Conservation (phyloP, 2,329 filamentous ascomycete species). For the Elsinoe perseae region DNA sequence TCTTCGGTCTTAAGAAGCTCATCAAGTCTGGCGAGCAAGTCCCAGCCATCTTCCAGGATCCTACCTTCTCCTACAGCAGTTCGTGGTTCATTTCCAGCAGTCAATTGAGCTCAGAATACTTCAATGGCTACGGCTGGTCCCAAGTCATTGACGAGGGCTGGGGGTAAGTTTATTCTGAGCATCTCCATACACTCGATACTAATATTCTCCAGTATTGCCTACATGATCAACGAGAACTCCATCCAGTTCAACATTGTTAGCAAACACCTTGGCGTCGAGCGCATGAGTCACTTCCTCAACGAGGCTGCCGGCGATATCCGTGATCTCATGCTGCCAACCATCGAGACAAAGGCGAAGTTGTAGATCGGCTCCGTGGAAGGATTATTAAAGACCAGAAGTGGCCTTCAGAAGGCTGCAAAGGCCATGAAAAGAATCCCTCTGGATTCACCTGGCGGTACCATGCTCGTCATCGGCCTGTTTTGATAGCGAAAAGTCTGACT, state of each 20-base stretch:
- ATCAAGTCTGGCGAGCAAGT: constrained; percentile 71
- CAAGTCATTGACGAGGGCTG: constrained; percentile 95
- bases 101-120: constrained; percentile 92
- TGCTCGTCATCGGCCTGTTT: constrained; percentile 9
- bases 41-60: constrained; percentile 78
- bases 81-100: constrained; percentile 86
- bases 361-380: constrained; percentile 38
- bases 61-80: constrained; percentile 71
- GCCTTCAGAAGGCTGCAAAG: constrained; percentile 5
- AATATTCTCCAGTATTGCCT: constrained; percentile 57
- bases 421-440: background rate
- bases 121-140: constrained; percentile 98
- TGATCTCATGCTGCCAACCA: constrained; percentile 71
- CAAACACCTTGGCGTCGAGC: constrained; percentile 80
- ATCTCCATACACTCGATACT: constrained; percentile 16
- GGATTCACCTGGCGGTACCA: background rate
- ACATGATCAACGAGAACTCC: constrained; percentile 99
- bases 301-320: constrained; percentile 87
- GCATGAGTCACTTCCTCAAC: constrained; percentile 93
- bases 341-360: constrained; percentile 81
- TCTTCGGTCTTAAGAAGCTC: constrained; percentile 95
- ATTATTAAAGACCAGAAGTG: background rate
- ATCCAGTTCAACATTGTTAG: constrained; percentile 97
- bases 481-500: background rate
- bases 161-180: constrained; percentile 42